Percentiles rank a stretch among this genome's conserved stretches.
Conservation (phyloP, 2,329 filamentous ascomycete genomes). For the Penicillium sp. region DNA sequence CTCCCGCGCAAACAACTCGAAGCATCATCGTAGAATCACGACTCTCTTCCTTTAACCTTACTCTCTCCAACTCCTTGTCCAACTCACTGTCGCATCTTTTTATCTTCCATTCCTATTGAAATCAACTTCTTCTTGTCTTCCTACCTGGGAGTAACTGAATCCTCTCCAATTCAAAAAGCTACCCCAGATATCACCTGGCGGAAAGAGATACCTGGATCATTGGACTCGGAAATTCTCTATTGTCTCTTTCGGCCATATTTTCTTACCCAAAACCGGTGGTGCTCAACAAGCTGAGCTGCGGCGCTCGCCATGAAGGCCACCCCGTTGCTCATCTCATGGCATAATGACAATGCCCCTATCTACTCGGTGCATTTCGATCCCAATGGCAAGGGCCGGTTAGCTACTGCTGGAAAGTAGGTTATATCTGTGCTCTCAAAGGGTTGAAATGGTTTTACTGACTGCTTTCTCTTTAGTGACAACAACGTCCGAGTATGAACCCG, state of each 20-base stretch:
- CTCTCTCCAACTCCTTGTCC: neutral
- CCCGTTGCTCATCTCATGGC: conserved; percentile 97
- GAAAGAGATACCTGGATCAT: conserved; percentile 5
- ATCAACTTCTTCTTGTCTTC: neutral
- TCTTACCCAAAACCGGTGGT: conserved; percentile 2
- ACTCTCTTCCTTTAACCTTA: conserved; percentile 7
- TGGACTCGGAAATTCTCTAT: conserved; percentile 7
- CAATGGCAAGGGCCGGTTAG: conserved; percentile 82
- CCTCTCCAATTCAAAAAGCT: conserved; percentile 2
- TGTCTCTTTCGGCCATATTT: neutral
- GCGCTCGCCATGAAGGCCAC: conserved; percentile 78
- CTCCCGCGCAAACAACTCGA: conserved; percentile 27
- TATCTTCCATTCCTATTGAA: neutral
- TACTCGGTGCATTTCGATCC: conserved; percentile 98
- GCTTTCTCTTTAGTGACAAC: conserved; percentile 61
- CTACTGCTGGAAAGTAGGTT: conserved; percentile 76
- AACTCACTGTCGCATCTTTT: neutral
- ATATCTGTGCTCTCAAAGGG: neutral
- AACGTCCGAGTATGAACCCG: conserved; percentile 74
- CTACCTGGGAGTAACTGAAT: neutral
- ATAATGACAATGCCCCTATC: conserved; percentile 93
- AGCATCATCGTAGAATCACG: conserved; percentile 27
- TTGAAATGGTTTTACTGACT: conserved; percentile 14
- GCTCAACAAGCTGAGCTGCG: conserved; percentile 26
- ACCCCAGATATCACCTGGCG: conserved; percentile 7